These are phyloP conservation scores for Eragrostis curvula DNA, from an alignment of 176 grass and related monocot species.

Conservation along the genomic window DNA sequence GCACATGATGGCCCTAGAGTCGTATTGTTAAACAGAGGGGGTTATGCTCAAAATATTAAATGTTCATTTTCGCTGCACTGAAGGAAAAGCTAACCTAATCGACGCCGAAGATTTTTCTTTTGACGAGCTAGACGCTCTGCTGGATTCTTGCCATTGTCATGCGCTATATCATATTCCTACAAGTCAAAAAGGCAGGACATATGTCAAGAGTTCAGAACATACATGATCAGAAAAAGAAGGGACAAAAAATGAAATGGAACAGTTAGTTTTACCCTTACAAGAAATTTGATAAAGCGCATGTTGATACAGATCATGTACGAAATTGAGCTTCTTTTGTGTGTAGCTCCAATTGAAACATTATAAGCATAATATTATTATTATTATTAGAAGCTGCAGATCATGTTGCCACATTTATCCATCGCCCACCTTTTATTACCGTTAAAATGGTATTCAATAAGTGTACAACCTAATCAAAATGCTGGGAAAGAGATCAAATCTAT, in stretches of 20 bases:
- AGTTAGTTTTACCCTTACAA: slow-evolving; percentile 23
- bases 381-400: slow-evolving; percentile 6
- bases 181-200: slow-evolving; percentile 30
- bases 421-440: neutral
- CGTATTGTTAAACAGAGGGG: neutral
- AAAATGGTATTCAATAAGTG: slow-evolving; percentile 11
- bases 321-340: slow-evolving; percentile 33
- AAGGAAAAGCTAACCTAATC: slow-evolving; percentile 77
- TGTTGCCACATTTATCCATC: slow-evolving; percentile 28
- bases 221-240: neutral
- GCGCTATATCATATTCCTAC: slow-evolving; percentile 94
- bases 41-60: slow-evolving; percentile 11
- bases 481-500: slow-evolving; percentile 10
- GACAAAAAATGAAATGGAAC: slow-evolving; percentile 2
- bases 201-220: slow-evolving; percentile 24
- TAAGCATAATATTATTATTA: slow-evolving; percentile 21
- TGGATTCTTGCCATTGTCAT: slow-evolving; percentile 80
- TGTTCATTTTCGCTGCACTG: neutral
- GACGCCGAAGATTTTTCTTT: slow-evolving; percentile 93
- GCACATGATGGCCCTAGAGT: neutral
- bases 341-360: slow-evolving; percentile 25
- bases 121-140: slow-evolving; percentile 89
- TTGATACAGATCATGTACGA: slow-evolving; percentile 37
- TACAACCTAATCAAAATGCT: slow-evolving; percentile 20
- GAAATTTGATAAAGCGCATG: slow-evolving; percentile 11